These are phyloP conservation scores for Eucalyptus marginata DNA, from an alignment of 345 rosid species.

Conservation along the genomic window DNA sequence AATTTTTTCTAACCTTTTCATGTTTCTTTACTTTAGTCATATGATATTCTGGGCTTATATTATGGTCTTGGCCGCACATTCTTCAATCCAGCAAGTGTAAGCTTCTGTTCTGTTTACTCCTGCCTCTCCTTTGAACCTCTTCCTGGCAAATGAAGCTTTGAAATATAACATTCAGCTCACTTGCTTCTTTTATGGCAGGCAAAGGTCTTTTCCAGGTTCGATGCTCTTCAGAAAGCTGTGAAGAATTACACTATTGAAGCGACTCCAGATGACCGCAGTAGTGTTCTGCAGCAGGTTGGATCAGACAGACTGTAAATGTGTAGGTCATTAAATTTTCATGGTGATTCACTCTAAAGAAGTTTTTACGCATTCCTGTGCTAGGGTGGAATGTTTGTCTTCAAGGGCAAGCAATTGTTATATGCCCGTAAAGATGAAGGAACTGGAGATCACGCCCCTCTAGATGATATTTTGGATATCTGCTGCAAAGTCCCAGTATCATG, in stretches of 20 bases:
- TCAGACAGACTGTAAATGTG: background rate
- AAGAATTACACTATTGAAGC: constrained; percentile 70
- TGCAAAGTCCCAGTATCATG: constrained; percentile 44
- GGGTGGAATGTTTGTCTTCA: constrained; percentile 95
- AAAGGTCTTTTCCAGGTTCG: constrained; percentile 54
- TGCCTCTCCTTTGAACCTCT: background rate
- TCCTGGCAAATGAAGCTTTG: background rate
- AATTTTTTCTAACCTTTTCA: background rate
- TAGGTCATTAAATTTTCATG: background rate
- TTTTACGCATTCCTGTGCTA: background rate
- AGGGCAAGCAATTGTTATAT: constrained; percentile 63
- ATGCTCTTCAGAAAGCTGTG: constrained; percentile 36
- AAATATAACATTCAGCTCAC: background rate
- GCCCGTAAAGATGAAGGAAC: constrained; percentile 78
- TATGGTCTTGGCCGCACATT: constrained; percentile 77
- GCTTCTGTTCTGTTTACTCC: background rate
- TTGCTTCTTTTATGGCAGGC: constrained; percentile 13
- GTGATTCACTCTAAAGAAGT: background rate
- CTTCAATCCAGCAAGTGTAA: constrained; percentile 55
- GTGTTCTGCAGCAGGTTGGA: constrained; percentile 81
- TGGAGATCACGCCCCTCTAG: constrained; percentile 71
- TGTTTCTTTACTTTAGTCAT: constrained; percentile 38
- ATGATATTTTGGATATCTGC: constrained; percentile 47
- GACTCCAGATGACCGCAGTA: constrained; percentile 70
- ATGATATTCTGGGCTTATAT: constrained; percentile 74